These are phyloP conservation scores for Aspergillus intermedius DNA, from an alignment of 2,329 filamentous ascomycete genomes.

Conservation along the genomic window DNA sequence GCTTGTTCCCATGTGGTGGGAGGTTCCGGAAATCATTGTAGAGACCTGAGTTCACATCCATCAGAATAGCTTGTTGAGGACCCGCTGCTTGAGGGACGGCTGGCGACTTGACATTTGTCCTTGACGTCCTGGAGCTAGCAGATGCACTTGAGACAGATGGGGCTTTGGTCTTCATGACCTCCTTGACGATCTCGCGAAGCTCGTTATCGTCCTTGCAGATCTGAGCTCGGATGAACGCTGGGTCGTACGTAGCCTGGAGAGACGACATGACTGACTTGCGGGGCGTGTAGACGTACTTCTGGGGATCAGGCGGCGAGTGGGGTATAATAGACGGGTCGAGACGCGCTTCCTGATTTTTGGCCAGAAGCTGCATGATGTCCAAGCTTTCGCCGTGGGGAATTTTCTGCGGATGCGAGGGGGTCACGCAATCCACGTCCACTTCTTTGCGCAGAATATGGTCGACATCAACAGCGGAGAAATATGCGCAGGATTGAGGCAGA, in stretches of 20 bases:
- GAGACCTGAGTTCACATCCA: conserved; percentile 36
- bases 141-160: not conserved
- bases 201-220: conserved; percentile 70
- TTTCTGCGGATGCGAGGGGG: conserved; percentile 70
- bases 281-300: conserved; percentile 60
- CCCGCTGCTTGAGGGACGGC: conserved; percentile 26
- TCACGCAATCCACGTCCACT: conserved; percentile 95
- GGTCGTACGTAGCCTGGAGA: conserved; percentile 50
- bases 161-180: conserved; percentile 40
- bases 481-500: conserved; percentile 87
- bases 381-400: conserved; percentile 83
- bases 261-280: conserved; percentile 74
- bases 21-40: conserved; percentile 25
- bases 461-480: conserved; percentile 92
- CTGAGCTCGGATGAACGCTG: conserved; percentile 74
- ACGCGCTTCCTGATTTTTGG: conserved; percentile 60
- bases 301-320: conserved; percentile 50
- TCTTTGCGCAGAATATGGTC: conserved; percentile 95
- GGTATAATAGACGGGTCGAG: conserved; percentile 63
- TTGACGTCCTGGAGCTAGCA: not conserved
- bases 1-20: conserved; percentile 23
- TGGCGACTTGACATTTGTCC: conserved; percentile 1
- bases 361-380: conserved; percentile 72
- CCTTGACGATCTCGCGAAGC: conserved; percentile 63
- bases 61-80: conserved; percentile 40